phyloP scores from a whole-genome alignment of 768 basidiomycete species.

The Cystofilobasidium bisporidii region DNA sequence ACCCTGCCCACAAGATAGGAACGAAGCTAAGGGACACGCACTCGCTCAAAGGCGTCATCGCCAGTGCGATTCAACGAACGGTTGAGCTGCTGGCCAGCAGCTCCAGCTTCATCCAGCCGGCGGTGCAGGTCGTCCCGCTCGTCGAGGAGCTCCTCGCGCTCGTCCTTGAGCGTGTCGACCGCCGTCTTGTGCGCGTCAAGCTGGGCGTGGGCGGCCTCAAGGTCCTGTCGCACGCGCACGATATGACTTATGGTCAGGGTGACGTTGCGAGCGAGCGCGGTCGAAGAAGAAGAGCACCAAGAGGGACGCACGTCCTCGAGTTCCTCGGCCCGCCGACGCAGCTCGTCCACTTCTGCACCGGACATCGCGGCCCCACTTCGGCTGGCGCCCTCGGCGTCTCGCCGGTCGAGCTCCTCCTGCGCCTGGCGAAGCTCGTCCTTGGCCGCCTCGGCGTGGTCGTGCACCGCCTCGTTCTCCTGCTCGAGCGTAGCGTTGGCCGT shows the following conservation, averaged over 20 bases:
- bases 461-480: slow-evolving; percentile 23
- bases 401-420: slow-evolving; percentile 47
- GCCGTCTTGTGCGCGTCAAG: slow-evolving; percentile 10
- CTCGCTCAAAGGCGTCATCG: slow-evolving; percentile 25
- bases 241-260: no score
- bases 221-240: no score
- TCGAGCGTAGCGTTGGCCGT: slow-evolving; percentile 53
- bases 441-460: slow-evolving; percentile 44
- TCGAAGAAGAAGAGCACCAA: no score
- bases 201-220: slow-evolving; percentile 6
- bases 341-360: slow-evolving; percentile 56
- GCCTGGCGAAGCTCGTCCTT: slow-evolving; percentile 50
- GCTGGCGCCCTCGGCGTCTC: slow-evolving; percentile 50
- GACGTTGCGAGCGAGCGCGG: no score
- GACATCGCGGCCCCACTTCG: background rate
- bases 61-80: slow-evolving; percentile 9
- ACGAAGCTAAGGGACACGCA: no score
- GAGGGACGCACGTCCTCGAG: slow-evolving; percentile 46
- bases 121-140: slow-evolving; percentile 17
- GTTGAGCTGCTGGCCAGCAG: slow-evolving; percentile 6
- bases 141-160: slow-evolving; percentile 21
- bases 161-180: slow-evolving; percentile 21
- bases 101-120: slow-evolving; percentile 11
- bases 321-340: slow-evolving; percentile 58
- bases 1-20: no score